These are phyloP conservation scores for Lasiodiplodia sp. DNA, from an alignment of 2,329 filamentous ascomycete genomes.

Conservation along the genomic window DNA sequence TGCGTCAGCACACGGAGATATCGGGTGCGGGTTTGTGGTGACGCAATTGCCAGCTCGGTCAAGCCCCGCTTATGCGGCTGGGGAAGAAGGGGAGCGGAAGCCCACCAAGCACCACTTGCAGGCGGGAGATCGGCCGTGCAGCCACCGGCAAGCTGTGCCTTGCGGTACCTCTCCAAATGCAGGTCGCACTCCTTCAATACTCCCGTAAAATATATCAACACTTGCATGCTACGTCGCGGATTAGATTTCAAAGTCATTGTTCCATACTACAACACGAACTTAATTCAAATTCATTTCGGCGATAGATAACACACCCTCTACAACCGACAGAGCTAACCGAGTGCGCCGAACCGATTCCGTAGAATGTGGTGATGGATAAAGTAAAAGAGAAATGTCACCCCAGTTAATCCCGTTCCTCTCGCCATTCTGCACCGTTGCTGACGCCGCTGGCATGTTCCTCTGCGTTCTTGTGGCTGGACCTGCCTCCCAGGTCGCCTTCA, in stretches of 20 bases:
- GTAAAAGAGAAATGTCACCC: not conserved
- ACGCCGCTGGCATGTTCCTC: conserved; percentile 37
- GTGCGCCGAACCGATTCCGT: conserved; percentile 7
- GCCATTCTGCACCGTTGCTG: conserved; percentile 48
- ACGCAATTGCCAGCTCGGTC: conserved; percentile 3
- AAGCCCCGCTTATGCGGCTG: conserved; percentile 18
- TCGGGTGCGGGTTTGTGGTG: not conserved
- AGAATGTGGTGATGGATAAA: not conserved
- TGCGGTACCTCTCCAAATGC: not conserved
- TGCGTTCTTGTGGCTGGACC: not conserved
- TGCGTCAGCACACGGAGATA: not conserved
- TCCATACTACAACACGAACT: too few species aligned
- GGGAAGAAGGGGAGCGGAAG: conserved; percentile 4
- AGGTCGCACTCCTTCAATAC: too few species aligned
- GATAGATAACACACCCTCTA: not conserved
- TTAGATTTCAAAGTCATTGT: too few species aligned
- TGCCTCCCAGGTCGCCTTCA: conserved; percentile 39
- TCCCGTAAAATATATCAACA: too few species aligned
- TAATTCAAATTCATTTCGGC: not conserved
- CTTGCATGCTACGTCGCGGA: too few species aligned
- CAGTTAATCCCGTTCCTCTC: conserved; percentile 37
- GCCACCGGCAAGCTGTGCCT: not conserved
- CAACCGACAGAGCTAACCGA: not conserved
- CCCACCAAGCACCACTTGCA: conserved; percentile 15
- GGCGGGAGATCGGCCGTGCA: conserved; percentile 25